These are phyloP conservation scores for Hibiscus tridactylites DNA, from an alignment of 345 rosid genomes.

Conservation along the genomic window DNA sequence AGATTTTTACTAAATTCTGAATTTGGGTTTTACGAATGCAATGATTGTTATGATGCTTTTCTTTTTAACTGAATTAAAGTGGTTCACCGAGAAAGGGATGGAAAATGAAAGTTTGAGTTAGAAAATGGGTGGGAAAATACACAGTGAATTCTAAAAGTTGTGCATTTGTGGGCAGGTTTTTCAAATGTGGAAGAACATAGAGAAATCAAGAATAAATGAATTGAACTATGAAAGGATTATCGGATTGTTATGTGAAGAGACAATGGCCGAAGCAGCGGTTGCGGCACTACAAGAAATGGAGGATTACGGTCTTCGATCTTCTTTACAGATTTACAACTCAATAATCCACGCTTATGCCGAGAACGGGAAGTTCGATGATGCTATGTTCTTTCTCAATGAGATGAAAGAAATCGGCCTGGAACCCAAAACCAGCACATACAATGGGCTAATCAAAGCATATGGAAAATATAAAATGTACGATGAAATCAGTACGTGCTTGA, in stretches of 20 bases:
- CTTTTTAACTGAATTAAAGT: too few species aligned
- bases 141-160: constrained; percentile 1
- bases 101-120: not conserved
- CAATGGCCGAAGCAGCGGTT: constrained; percentile 38
- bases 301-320: constrained; percentile 26
- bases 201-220: constrained; percentile 37
- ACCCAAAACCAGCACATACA: constrained; percentile 40
- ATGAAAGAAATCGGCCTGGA: constrained; percentile 36
- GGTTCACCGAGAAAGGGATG: not conserved
- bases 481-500: constrained; percentile 49
- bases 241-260: constrained; percentile 37
- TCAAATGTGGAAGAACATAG: constrained; percentile 51
- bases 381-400: constrained; percentile 30
- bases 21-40: not conserved
- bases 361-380: constrained; percentile 43
- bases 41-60: not conserved
- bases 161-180: constrained; percentile 37
- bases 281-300: constrained; percentile 39
- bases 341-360: constrained; percentile 42
- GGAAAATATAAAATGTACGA: constrained; percentile 53
- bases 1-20: not conserved
- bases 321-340: constrained; percentile 41
- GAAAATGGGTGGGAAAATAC: not conserved
- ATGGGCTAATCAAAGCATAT: constrained; percentile 48
- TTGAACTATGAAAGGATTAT: constrained; percentile 48